Evolutionary conservation across 306 rosid genomes (phyloP).

Genomic region (Medicago arabica): DNA sequence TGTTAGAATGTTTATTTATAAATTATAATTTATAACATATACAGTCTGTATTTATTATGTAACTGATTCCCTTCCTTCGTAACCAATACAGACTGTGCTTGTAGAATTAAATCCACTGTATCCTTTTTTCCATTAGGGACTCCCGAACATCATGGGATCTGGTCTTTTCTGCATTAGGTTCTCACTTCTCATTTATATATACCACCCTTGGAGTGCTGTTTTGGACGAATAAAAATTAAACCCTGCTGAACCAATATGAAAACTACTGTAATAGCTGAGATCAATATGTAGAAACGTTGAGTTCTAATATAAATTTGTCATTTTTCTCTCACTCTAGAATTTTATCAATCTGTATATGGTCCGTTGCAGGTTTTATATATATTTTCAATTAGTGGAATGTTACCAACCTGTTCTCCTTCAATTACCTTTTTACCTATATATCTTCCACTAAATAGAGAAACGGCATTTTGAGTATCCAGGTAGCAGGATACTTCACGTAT

Average conservation of each 20-base stretch:
- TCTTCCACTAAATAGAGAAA: conserved; percentile 19
- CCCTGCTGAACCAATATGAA: not conserved
- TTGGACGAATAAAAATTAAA: not conserved
- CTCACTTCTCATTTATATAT: conserved; percentile 1
- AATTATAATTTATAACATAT: no score
- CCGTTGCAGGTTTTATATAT: not conserved
- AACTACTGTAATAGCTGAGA: not conserved
- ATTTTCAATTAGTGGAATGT: not conserved
- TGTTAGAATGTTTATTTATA: conserved; percentile 1
- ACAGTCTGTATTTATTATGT: conserved; percentile 1
- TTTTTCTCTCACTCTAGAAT: not conserved
- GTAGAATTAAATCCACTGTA: not conserved
- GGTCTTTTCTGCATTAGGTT: not conserved
- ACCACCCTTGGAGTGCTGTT: conserved; percentile 6
- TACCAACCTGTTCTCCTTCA: not conserved
- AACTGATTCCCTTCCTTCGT: not conserved
- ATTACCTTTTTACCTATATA: conserved; percentile 25
- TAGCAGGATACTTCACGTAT: conserved; percentile 93
- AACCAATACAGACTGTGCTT: not conserved
- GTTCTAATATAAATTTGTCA: not conserved
- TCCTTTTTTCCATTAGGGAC: not conserved
- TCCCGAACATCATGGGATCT: not conserved
- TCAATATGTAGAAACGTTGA: not conserved
- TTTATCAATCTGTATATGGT: conserved; percentile 9
- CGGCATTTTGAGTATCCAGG: conserved; percentile 58